Evolutionary conservation across 2,329 filamentous ascomycete genomes (phyloP).

Genomic region (Lachnellula subtilissima): DNA sequence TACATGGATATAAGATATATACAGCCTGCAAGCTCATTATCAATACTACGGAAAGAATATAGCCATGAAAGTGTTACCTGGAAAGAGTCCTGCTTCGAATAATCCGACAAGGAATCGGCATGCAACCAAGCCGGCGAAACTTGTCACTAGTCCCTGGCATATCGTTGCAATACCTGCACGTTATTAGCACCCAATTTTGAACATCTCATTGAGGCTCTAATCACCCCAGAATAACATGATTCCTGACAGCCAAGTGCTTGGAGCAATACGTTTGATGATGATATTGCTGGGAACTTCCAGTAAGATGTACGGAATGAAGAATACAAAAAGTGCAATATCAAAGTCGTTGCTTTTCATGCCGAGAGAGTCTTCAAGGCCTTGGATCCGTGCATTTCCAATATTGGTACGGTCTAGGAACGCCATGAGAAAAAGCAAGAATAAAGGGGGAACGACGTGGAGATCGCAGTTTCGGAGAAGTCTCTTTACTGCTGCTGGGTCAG

Average conservation of each 20-base stretch:
- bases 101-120: conserved; percentile 62
- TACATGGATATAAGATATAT: conserved; percentile 45
- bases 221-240: conserved; percentile 44
- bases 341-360: conserved; percentile 41
- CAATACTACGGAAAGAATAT: background rate
- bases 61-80: conserved; percentile 35
- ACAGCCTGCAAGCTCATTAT: background rate
- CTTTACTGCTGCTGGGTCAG: conserved; percentile 9
- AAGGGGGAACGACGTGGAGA: conserved; percentile 17
- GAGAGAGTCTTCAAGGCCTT: conserved; percentile 61
- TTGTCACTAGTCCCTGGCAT: conserved; percentile 32
- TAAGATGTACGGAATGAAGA: conserved; percentile 20
- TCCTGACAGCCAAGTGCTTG: conserved; percentile 34
- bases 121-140: conserved; percentile 60
- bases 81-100: conserved; percentile 53
- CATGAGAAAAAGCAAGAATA: conserved; percentile 65
- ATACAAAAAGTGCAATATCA: conserved; percentile 49
- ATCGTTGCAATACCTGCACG: conserved; percentile 6
- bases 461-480: conserved; percentile 20
- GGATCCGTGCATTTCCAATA: conserved; percentile 67
- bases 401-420: conserved; percentile 71
- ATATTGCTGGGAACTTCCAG: conserved; percentile 24
- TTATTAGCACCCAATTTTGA: background rate
- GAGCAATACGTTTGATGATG: conserved; percentile 31
- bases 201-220: conserved; percentile 1